phyloP scores from a whole-genome alignment of 352 stramenopile species.

The Globisporangium nodosum region DNA sequence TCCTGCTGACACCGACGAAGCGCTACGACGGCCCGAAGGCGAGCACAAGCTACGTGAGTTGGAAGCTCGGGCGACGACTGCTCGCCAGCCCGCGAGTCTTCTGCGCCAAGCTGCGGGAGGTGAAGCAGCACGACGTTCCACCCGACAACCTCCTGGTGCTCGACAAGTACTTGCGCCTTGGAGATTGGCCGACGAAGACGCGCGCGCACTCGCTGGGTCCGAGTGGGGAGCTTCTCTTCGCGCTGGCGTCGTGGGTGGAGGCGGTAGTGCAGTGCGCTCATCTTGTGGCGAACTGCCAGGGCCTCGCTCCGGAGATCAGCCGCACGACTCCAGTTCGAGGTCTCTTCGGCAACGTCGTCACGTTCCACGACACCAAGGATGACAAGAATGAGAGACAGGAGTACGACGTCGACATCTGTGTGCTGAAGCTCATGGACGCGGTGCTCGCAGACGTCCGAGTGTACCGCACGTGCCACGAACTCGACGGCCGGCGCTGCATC shows the following conservation, averaged over 20 bases:
- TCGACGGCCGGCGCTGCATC: slow-evolving; percentile 44
- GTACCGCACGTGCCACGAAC: slow-evolving; percentile 40
- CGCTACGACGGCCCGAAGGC: slow-evolving; percentile 49
- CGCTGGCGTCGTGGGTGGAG: slow-evolving; percentile 51
- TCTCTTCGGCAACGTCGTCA: slow-evolving; percentile 63
- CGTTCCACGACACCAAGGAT: slow-evolving; percentile 29
- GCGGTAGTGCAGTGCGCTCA: slow-evolving; percentile 32
- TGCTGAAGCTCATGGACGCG: slow-evolving; percentile 52
- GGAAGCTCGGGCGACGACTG: slow-evolving; percentile 53
- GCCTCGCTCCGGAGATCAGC: slow-evolving; percentile 40
- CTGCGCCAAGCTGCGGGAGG: slow-evolving; percentile 33
- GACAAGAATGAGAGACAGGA: slow-evolving; percentile 9
- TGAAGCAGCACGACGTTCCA: slow-evolving; percentile 35
- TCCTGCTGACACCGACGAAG: slow-evolving; percentile 68
- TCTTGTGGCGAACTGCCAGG: slow-evolving; percentile 34
- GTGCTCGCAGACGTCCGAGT: slow-evolving; percentile 59
- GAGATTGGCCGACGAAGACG: slow-evolving; percentile 37
- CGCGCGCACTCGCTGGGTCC: slow-evolving; percentile 22
- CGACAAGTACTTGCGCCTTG: slow-evolving; percentile 45
- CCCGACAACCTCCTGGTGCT: slow-evolving; percentile 50
- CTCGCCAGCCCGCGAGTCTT: slow-evolving; percentile 45
- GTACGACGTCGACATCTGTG: slow-evolving; percentile 16
- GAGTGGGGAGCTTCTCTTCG: slow-evolving; percentile 30
- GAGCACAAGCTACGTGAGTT: slow-evolving; percentile 53
- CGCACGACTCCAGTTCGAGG: slow-evolving; percentile 43